Base-by-base conservation (phyloP, 805 yeast genomes). In the Metschnikowia orientalis region DNA sequence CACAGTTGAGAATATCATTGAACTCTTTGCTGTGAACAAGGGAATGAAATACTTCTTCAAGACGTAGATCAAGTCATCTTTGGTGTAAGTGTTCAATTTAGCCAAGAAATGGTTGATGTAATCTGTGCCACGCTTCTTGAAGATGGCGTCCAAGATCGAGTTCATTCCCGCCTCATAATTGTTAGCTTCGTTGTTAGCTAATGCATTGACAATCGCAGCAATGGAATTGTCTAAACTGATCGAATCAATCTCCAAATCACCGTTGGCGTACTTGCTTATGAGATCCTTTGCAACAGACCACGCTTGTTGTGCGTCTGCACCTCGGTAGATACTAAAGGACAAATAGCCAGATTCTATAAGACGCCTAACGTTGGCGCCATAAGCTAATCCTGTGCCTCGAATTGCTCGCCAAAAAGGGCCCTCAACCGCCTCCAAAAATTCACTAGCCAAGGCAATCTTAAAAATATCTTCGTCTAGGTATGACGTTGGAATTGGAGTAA, bases 371-470 rank as follows among this genome's bases (percentile, higher is more conserved):
- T 40, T 39, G 1, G 90, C 92, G 23, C 96, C 97, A 56, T 92
- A 92, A 0, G 97, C 97, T 26, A 85, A 64, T 2, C 98, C 98
- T 1, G 88, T 73, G 24, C 98, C 98, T 59, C 98, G 75, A 20
- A 92, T 84, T 35, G 94, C 95, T 49, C 86, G 75, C 97, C 97
- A 90, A 42, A 90, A 81, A 21, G 97, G 98, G 3, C 98, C 98
- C 56, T 92, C 98, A 12, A 86, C 87, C 22, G 87, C 82, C 44
- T 81, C 83, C 35, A 92, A 64, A 48, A 79, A 82, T 35, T 83
- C 88, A 5, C 81, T 71, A 5, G 88, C 85, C 17, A 89, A 69
- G 0, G 81, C 71, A 24, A 90, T 67, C 16, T 79, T 81, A 32
- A 82, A 78, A 18, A 79, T 65, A 46, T 89, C 95, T 12, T 58